Percentiles rank a stretch among this genome's conserved stretches.
Conservation (phyloP, 352 stramenopile genomes). For the Thraustochytrium sp. region DNA sequence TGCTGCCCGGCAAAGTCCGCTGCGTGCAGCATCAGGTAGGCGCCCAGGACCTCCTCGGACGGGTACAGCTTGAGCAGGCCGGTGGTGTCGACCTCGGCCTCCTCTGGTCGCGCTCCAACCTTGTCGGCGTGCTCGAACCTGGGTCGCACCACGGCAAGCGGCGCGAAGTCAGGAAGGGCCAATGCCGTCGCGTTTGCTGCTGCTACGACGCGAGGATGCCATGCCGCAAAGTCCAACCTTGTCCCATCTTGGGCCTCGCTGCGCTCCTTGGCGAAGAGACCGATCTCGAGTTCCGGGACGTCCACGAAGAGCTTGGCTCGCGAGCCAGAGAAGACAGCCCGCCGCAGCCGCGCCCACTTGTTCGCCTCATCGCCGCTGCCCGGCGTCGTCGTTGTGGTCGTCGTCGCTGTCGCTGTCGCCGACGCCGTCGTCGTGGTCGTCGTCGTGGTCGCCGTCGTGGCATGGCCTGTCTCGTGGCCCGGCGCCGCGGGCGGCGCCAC, state of each 20-base stretch:
- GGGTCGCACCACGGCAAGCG: neutral
- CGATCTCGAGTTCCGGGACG: neutral
- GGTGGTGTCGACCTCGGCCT: neutral
- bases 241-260: neutral
- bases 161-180: neutral
- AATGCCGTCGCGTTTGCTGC: neutral
- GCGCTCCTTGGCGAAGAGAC: neutral
- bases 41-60: conserved; percentile 10
- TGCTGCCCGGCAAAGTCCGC: neutral
- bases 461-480: too few relatives aligned
- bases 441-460: too few relatives aligned
- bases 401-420: too few relatives aligned
- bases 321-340: neutral
- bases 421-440: too few relatives aligned
- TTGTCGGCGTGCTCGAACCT: neutral
- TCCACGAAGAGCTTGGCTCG: neutral
- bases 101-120: neutral
- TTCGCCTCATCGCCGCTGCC: too few relatives aligned
- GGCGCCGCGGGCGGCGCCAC: too few relatives aligned
- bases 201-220: neutral
- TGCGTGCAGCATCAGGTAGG: neutral
- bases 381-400: too few relatives aligned
- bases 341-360: neutral
- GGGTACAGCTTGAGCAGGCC: conserved; percentile 29
- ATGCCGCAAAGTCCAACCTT: neutral